Percentiles rank a stretch among this genome's conserved stretches.
Evolutionary conservation across 495 filamentous ascomycete species (phyloP).

Genomic region (Umbilicaria muhlenbergii): DNA sequence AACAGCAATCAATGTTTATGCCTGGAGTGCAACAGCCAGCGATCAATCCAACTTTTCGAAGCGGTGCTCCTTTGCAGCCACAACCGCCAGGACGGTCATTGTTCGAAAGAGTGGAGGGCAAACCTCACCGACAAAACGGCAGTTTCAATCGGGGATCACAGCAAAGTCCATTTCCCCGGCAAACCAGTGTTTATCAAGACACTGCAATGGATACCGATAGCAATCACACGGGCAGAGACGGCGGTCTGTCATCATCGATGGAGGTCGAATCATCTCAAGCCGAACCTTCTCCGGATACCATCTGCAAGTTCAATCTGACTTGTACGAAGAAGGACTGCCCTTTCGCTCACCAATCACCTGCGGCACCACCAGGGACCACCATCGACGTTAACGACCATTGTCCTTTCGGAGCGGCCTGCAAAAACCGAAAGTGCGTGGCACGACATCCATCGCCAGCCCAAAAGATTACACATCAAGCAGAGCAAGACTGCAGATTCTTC

Average conservation of each 20-base stretch:
- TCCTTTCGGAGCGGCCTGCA: slow-evolving; percentile 77
- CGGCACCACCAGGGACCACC: slow-evolving; percentile 63
- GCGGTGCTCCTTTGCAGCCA: slow-evolving; percentile 24
- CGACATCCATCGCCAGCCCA: slow-evolving; percentile 85
- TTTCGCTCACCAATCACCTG: slow-evolving; percentile 89
- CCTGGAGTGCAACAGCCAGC: slow-evolving; percentile 30
- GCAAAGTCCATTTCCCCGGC: slow-evolving; percentile 11
- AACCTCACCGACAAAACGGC: slow-evolving; percentile 25
- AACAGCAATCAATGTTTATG: slow-evolving; percentile 28
- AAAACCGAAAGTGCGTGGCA: slow-evolving; percentile 83
- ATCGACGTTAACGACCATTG: slow-evolving; percentile 72
- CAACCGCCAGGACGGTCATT: slow-evolving; percentile 47
- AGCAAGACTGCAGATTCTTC: slow-evolving; percentile 85
- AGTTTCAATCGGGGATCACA: slow-evolving; percentile 20
- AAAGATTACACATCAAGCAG: slow-evolving; percentile 56
- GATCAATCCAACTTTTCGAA: slow-evolving; percentile 39
- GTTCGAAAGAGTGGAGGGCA: slow-evolving; percentile 59
- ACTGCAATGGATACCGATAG: slow-evolving; percentile 16
- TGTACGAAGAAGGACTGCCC: slow-evolving; percentile 83
- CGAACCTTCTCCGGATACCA: slow-evolving; percentile 10
- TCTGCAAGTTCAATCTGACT: slow-evolving; percentile 72
- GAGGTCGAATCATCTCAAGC: slow-evolving; percentile 24
- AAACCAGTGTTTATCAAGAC: slow-evolving; percentile 7
- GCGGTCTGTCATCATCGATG: slow-evolving; percentile 33
- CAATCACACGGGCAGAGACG: slow-evolving; percentile 17